Conservation (phyloP, 257 asterid species). For the Plectranthus barbatus region DNA sequence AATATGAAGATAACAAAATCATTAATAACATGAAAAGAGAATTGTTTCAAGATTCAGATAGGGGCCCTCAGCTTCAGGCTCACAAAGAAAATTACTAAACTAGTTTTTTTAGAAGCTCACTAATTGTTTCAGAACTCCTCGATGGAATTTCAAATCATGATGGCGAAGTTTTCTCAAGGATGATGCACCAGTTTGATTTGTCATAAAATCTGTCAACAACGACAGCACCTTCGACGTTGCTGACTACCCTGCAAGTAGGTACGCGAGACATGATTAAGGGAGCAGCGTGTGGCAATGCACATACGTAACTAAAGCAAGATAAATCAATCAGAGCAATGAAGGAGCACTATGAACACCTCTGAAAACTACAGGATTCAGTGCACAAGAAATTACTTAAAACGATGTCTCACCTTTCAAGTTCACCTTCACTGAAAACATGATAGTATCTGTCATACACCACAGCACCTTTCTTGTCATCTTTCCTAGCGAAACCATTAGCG, state of each 20-base stretch:
- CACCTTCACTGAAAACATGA: constrained; percentile 96
- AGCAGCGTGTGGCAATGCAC: background rate
- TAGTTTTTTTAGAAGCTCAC: background rate
- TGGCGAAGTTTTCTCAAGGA: constrained; percentile 82
- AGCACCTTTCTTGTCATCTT: constrained; percentile 89
- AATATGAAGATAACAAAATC: too few relatives aligned
- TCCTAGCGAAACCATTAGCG: constrained; percentile 79
- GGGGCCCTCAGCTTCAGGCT: too few relatives aligned
- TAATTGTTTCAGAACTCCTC: background rate
- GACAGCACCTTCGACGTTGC: constrained; percentile 56
- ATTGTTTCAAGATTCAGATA: too few relatives aligned
- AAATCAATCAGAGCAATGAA: too few relatives aligned
- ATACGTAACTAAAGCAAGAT: too few relatives aligned
- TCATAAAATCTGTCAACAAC: constrained; percentile 73
- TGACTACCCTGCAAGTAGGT: constrained; percentile 48
- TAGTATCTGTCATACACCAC: constrained; percentile 89
- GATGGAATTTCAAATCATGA: constrained; percentile 1
- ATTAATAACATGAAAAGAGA: too few relatives aligned
- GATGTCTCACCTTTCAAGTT: constrained; percentile 71
- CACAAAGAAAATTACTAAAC: too few relatives aligned
- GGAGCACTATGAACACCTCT: too few relatives aligned
- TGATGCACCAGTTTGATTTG: constrained; percentile 92
- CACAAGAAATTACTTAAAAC: background rate
- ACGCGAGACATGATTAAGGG: background rate
- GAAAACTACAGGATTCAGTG: too few relatives aligned